These are phyloP conservation scores for Mediolabrus comicus DNA, from an alignment of 108 stramenopile species.

Conservation along the genomic window DNA sequence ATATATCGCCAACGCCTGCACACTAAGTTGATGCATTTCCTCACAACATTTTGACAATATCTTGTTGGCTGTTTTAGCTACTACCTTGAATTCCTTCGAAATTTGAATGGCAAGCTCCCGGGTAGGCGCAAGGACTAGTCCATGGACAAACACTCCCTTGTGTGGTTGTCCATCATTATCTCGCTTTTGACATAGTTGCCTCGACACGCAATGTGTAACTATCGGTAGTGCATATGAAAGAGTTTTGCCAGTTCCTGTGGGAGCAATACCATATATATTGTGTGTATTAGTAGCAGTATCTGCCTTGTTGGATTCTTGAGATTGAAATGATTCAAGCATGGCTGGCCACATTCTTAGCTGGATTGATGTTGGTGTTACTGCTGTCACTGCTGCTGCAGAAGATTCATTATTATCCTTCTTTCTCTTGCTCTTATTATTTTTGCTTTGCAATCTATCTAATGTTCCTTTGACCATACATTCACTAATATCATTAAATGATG, in stretches of 20 bases:
- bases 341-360: constrained; percentile 70
- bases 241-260: constrained; percentile 89
- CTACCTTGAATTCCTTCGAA: constrained; percentile 40
- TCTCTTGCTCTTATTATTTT: constrained; percentile 8
- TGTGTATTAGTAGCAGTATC: neutral
- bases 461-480: constrained; percentile 17
- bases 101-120: constrained; percentile 44
- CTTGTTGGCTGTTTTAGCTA: constrained; percentile 50
- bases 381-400: neutral
- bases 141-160: constrained; percentile 56
- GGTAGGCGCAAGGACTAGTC: constrained; percentile 39
- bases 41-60: neutral
- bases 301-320: neutral
- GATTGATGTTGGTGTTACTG: constrained; percentile 49
- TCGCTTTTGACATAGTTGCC: neutral
- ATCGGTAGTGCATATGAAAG: constrained; percentile 78
- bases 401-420: neutral
- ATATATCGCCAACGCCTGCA: constrained; percentile 4
- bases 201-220: constrained; percentile 40
- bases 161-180: constrained; percentile 72
- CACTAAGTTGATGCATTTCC: constrained; percentile 2
- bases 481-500: constrained; percentile 13
- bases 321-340: constrained; percentile 23
- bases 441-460: constrained; percentile 16
- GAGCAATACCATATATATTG: constrained; percentile 65